Evolutionary conservation across 176 grass and related monocot species (phyloP), one percentile per base, ranked within the genome.

Genomic region (Eleusine coracana): DNA sequence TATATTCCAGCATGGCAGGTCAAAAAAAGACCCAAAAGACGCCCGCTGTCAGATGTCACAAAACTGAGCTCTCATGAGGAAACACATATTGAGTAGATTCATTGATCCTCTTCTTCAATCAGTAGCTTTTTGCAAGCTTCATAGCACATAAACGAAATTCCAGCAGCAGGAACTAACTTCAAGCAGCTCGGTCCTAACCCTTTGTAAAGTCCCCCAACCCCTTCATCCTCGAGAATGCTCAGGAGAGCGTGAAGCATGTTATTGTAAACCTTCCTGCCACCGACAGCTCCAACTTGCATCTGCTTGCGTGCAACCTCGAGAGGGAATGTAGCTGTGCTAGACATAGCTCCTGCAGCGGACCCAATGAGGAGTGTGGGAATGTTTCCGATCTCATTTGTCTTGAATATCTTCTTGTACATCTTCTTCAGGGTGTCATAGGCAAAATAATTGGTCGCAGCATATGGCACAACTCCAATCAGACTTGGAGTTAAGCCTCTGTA

Each of bases 81-180:
- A 28, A 15, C 14, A 27, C 78, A 69, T 54, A 64, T 16, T 23
- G 40, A 1, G 50, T 6, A 12, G 6, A 2, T 82, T 87, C 66
- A 85, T 49, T 76, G 61, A 25, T 75, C 76, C 55, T 83, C 82
- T 66, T 92, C 85, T 81, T 94, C 92, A 1, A 94, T 91, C 62
- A 97, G 78, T 73, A 97, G 86, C 82, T 94, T 94, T 84, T 97
- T 94, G 92, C 90, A 97, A 54, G 92, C 86, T 87, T 97, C 90
- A 0, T 97, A 97, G 80, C 95, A 97, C 95, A 97, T 94, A 77
- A 97, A 94, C 5, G 95, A 97, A 79, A 97, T 97, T 48, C 95
- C 95, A 51, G 95, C 92, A 63, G 95, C 95, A 56, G 95, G 95
- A 31, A 97, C 79, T 38, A 94, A 44, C 81, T 97, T 97, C 75